phyloP scores from a whole-genome alignment of 2,329 filamentous ascomycete species.

The Ophiognomonia clavigignenti-juglandacearum region DNA sequence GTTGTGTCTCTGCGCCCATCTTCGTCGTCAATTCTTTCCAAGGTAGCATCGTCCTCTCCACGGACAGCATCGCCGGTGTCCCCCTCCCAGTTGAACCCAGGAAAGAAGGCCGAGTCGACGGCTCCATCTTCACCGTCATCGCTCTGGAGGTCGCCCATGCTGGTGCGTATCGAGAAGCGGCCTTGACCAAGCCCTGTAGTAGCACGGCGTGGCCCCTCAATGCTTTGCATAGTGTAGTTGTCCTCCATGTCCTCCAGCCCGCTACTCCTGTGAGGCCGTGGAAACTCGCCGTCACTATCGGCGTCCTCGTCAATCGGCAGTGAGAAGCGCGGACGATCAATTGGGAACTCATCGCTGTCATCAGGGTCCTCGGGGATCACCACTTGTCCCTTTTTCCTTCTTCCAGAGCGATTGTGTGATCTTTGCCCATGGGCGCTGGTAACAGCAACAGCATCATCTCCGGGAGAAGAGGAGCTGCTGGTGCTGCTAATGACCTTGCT shows the following conservation, averaged over 20 bases:
- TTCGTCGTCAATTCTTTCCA: constrained; percentile 38
- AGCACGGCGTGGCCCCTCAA: constrained; percentile 53
- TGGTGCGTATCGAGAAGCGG: constrained; percentile 47
- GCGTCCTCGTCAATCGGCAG: constrained; percentile 46
- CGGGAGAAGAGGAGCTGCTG: constrained; percentile 35
- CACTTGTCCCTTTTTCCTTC: constrained; percentile 20
- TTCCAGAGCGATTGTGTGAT: constrained; percentile 4
- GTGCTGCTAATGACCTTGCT: constrained; percentile 41
- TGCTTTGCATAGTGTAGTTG: constrained; percentile 52
- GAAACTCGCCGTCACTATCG: constrained; percentile 44
- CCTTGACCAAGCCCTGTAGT: constrained; percentile 24
- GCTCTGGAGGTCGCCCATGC: constrained; percentile 35
- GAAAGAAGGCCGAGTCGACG: constrained; percentile 49
- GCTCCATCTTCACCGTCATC: constrained; percentile 38
- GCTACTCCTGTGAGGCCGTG: constrained; percentile 49
- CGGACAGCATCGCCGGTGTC: constrained; percentile 30
- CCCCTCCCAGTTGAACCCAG: constrained; percentile 38
- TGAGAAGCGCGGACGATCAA: constrained; percentile 49
- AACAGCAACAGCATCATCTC: constrained; percentile 16
- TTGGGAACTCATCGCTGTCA: constrained; percentile 46
- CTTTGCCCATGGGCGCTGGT: constrained; percentile 13
- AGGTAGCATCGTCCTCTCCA: constrained; percentile 31
- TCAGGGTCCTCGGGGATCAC: constrained; percentile 35
- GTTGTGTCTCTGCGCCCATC: constrained; percentile 33
- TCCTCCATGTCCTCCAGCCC: constrained; percentile 47